phyloP scores from a whole-genome alignment of 2,329 filamentous ascomycete genomes.

The Incumbomyces delicatus region DNA sequence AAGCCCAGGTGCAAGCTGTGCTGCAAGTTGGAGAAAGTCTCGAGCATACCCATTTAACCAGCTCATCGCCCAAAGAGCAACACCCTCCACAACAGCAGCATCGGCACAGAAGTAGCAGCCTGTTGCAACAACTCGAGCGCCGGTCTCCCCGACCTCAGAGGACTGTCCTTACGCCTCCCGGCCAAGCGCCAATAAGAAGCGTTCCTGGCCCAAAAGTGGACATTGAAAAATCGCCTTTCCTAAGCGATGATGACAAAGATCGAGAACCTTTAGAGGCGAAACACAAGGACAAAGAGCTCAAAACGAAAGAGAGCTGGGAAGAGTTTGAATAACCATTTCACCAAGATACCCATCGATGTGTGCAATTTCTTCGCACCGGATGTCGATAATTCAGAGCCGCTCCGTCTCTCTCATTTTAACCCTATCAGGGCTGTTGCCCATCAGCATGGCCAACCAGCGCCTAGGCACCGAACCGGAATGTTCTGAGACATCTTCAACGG shows the following conservation, averaged over 20 bases:
- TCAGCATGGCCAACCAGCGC: too few relatives aligned
- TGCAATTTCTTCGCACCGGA: too few relatives aligned
- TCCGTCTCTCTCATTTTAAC: too few relatives aligned
- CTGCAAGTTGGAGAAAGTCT: constrained; percentile 16
- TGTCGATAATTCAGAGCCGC: too few relatives aligned
- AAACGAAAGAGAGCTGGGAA: constrained; percentile 6
- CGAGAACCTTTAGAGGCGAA: not conserved
- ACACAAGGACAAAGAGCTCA: constrained; percentile 1
- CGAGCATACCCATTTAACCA: constrained; percentile 12
- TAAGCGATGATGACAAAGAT: constrained; percentile 18
- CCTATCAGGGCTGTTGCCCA: too few relatives aligned
- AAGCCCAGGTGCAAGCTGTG: constrained; percentile 16
- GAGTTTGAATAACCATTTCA: not conserved
- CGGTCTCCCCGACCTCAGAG: not conserved
- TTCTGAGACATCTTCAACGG: too few relatives aligned
- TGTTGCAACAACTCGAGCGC: constrained; percentile 1
- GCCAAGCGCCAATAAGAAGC: constrained; percentile 15
- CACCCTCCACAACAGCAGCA: constrained; percentile 9
- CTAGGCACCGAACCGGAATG: too few relatives aligned
- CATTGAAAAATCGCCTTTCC: constrained; percentile 20
- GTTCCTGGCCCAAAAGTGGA: constrained; percentile 16
- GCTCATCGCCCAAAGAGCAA: not conserved
- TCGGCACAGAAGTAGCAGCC: not conserved
- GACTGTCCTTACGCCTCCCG: constrained; percentile 17
- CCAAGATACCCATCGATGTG: too few relatives aligned